A percentile compares a stretch with the other conserved stretches of the same genome.
phyloP scores from a whole-genome alignment of 1,284 basidiomycete species.

The Pascua sp. region DNA sequence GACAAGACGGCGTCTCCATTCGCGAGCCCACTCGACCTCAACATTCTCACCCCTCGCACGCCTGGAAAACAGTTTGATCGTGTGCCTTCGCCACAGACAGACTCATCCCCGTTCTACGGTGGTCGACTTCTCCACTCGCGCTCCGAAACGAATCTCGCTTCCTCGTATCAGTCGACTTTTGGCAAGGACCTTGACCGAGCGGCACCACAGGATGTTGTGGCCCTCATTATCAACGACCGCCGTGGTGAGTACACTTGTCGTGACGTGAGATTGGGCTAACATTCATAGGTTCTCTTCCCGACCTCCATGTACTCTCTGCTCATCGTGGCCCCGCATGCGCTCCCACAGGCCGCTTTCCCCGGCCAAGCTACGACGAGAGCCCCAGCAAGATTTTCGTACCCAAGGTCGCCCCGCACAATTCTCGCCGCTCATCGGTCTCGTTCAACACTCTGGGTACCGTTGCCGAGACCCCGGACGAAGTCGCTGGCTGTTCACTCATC shows the following conservation, averaged over 20 bases:
- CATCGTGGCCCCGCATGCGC: not conserved
- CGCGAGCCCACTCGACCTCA: too few relatives aligned
- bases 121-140: not conserved
- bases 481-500: not conserved
- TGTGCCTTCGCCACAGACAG: not conserved
- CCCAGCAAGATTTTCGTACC: not conserved
- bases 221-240: not conserved
- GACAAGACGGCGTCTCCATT: not conserved
- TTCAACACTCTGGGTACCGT: constrained; percentile 7
- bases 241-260: not conserved
- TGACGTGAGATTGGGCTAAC: not conserved
- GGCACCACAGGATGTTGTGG: too few relatives aligned
- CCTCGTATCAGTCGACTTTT: too few relatives aligned
- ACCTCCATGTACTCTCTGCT: not conserved
- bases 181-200: too few relatives aligned
- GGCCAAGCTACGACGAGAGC: not conserved
- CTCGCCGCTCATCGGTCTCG: not conserved
- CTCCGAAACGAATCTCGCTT: not conserved
- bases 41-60: not conserved
- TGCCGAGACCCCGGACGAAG: constrained; percentile 3
- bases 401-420: not conserved
- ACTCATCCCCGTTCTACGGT: not conserved
- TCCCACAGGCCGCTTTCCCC: too few relatives aligned
- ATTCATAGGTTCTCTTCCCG: not conserved
- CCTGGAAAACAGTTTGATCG: not conserved